Conservation (phyloP, 2,329 filamentous ascomycete species). For the Verticillium zaregamsianum region DNA sequence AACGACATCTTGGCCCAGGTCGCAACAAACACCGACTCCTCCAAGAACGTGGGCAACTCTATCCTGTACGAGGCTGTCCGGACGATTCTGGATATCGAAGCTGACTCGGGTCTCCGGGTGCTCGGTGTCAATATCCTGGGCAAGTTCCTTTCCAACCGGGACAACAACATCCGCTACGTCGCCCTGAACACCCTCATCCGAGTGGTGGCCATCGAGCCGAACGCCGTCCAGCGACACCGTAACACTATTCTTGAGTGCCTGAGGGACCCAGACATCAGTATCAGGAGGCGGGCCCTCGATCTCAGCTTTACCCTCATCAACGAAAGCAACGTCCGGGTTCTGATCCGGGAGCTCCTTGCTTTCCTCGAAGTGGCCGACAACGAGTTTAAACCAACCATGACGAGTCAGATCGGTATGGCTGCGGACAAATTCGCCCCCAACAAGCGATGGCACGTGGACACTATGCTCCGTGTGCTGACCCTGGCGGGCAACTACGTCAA, state of each 20-base stretch:
- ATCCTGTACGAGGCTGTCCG: constrained; percentile 96
- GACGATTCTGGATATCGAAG: constrained; percentile 96
- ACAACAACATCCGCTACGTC: constrained; percentile 99
- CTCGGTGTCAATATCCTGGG: constrained; percentile 97
- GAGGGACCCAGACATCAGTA: constrained; percentile 96
- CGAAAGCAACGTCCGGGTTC: constrained; percentile 87
- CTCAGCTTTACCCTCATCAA: constrained; percentile 98
- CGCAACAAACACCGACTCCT: constrained; percentile 94
- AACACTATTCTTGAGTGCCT: constrained; percentile 97
- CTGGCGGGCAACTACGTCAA: constrained; percentile 96
- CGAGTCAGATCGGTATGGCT: constrained; percentile 93
- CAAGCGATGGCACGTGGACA: constrained; percentile 98
- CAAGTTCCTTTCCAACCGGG: constrained; percentile 96
- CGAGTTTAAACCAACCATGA: constrained; percentile 98
- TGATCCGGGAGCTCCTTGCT: constrained; percentile 88
- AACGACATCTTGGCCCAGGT: constrained; percentile 98
- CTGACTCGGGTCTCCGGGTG: constrained; percentile 89
- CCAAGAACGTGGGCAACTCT: constrained; percentile 97
- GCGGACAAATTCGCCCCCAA: constrained; percentile 94
- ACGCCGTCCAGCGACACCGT: constrained; percentile 92
- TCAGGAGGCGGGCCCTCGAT: constrained; percentile 89
- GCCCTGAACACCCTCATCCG: constrained; percentile 96
- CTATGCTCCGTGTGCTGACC: constrained; percentile 90
- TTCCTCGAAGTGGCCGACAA: constrained; percentile 97
- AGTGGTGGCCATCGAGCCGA: constrained; percentile 95